Evolutionary conservation across 1,284 basidiomycete species (phyloP).

Genomic region (Malassezia slooffiae): DNA sequence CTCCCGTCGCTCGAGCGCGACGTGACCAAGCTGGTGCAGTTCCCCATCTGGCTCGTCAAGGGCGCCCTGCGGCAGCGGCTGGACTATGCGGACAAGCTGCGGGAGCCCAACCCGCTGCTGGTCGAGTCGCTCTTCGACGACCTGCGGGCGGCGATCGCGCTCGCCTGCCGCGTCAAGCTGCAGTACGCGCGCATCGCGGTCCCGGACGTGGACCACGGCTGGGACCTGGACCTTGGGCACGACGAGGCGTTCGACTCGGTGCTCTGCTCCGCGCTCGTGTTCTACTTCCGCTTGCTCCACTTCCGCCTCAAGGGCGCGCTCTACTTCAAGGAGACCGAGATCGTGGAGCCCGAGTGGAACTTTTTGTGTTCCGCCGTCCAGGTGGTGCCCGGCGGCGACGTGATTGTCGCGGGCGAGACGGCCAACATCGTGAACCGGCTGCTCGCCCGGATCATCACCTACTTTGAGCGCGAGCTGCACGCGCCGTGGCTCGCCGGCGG

Average conservation of each 20-base stretch:
- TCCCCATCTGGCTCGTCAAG: conserved; percentile 86
- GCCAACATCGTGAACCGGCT: conserved; percentile 43
- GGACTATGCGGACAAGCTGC: conserved; percentile 75
- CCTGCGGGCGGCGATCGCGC: conserved; percentile 76
- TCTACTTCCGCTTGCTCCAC: conserved; percentile 87
- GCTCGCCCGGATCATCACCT: conserved; percentile 66
- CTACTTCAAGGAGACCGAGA: conserved; percentile 94
- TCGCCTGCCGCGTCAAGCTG: conserved; percentile 85
- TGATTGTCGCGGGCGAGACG: conserved; percentile 61
- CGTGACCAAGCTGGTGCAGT: conserved; percentile 82
- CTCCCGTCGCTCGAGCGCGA: conserved; percentile 86
- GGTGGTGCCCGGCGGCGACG: conserved; percentile 75
- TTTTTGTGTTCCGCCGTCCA: conserved; percentile 88
- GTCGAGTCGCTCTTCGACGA: conserved; percentile 94
- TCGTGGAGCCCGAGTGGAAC: conserved; percentile 89
- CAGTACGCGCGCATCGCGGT: conserved; percentile 79
- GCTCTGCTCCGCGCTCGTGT: conserved; percentile 72
- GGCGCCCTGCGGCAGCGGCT: conserved; percentile 79
- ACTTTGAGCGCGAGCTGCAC: conserved; percentile 84
- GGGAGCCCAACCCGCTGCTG: conserved; percentile 67
- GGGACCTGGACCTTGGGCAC: conserved; percentile 79
- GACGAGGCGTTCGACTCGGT: conserved; percentile 78
- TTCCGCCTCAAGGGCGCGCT: conserved; percentile 93
- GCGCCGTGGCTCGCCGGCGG: conserved; percentile 52
- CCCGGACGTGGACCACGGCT: conserved; percentile 73